Evolutionary conservation across 2,329 filamentous ascomycete species (phyloP).

Genomic region (Fusarium clavum): DNA sequence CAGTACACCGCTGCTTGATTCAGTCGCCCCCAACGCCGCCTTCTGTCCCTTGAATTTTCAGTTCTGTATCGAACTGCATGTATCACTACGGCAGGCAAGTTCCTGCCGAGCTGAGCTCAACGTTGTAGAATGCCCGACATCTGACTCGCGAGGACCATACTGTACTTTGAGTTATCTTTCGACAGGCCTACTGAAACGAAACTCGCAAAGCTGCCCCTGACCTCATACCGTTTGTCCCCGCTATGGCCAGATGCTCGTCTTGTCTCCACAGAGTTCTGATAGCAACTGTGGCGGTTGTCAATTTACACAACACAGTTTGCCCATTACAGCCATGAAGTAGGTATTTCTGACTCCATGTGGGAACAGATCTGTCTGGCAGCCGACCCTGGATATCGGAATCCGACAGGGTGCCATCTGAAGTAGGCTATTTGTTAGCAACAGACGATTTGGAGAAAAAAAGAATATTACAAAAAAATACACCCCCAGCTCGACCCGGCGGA

Average conservation of each 20-base stretch:
- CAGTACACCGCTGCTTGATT: conserved; percentile 29
- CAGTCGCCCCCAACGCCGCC: neutral
- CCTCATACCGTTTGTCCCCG: conserved; percentile 24
- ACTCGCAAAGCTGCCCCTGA: conserved; percentile 2
- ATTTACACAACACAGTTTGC: conserved; percentile 8
- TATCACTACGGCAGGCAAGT: conserved; percentile 11
- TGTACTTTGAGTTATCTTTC: neutral
- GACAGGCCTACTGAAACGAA: neutral
- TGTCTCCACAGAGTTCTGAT: conserved; percentile 16
- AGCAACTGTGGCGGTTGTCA: conserved; percentile 26
- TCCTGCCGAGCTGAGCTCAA: conserved; percentile 3
- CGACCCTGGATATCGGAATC: neutral
- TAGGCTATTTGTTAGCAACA: conserved; percentile 8
- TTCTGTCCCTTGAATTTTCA: conserved; percentile 14
- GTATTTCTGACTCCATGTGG: neutral
- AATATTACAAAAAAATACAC: neutral
- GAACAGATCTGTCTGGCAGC: neutral
- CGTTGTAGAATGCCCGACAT: conserved; percentile 10
- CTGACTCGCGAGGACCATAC: neutral
- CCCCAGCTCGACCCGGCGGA: conserved; percentile 22
- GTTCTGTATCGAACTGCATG: neutral
- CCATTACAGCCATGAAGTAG: conserved; percentile 2
- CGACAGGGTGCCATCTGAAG: neutral
- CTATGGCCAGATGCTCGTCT: conserved; percentile 28
- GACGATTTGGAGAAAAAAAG: conserved; percentile 12